Evolutionary conservation across 2,329 filamentous ascomycete genomes (phyloP).

Genomic region (Gnomoniopsis smithogilvyi): DNA sequence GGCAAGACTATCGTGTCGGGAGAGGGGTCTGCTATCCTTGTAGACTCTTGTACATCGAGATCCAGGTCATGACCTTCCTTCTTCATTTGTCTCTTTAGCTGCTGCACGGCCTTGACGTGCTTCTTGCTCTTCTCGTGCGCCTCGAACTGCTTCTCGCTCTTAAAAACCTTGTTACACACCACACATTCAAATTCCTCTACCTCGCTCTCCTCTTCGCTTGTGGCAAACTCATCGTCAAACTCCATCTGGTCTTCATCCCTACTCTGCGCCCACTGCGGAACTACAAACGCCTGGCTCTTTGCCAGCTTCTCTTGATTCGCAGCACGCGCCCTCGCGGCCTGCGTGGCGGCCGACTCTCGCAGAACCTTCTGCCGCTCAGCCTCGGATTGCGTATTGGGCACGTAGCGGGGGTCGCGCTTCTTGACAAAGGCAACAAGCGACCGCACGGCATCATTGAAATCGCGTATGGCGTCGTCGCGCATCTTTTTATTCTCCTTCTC

Average conservation of each 20-base stretch:
- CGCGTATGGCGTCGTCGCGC: slow-evolving; percentile 76
- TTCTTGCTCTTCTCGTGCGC: slow-evolving; percentile 97
- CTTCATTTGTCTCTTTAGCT: slow-evolving; percentile 77
- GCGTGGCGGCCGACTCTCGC: slow-evolving; percentile 75
- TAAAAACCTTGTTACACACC: slow-evolving; percentile 75
- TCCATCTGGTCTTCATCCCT: slow-evolving; percentile 50
- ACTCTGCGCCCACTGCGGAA: slow-evolving; percentile 74
- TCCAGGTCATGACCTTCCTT: slow-evolving; percentile 62
- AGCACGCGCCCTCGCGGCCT: slow-evolving; percentile 78
- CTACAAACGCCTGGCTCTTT: slow-evolving; percentile 41
- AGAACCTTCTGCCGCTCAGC: slow-evolving; percentile 76
- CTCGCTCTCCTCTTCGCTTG: slow-evolving; percentile 52
- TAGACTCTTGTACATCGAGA: slow-evolving; percentile 41
- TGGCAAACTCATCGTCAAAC: slow-evolving; percentile 54
- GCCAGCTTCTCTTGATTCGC: slow-evolving; percentile 74
- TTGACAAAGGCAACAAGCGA: slow-evolving; percentile 84
- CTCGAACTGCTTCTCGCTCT: slow-evolving; percentile 89
- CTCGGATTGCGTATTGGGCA: slow-evolving; percentile 72
- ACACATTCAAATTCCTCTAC: slow-evolving; percentile 69
- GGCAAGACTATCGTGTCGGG: neutral
- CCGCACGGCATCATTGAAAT: slow-evolving; percentile 90
- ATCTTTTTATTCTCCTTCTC: slow-evolving; percentile 91
- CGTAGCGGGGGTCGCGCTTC: slow-evolving; percentile 85
- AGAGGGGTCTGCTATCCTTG: neutral
- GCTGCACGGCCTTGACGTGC: slow-evolving; percentile 80